Percentiles rank a stretch among this genome's conserved stretches.
Evolutionary conservation across 2,329 filamentous ascomycete species (phyloP).

Genomic region (Diplodia scrobiculata): DNA sequence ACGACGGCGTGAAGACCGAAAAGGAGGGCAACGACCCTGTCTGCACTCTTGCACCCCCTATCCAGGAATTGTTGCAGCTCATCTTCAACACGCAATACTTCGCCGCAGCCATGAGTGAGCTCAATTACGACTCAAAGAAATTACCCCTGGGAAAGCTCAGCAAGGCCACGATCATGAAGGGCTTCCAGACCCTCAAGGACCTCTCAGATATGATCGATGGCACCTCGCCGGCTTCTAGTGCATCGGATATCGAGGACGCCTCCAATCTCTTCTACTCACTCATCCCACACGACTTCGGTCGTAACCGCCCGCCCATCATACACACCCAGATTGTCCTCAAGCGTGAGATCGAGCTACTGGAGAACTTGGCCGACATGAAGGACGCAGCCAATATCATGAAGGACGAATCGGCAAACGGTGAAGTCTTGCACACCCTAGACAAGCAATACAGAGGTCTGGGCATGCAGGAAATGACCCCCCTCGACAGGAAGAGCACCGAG

Average conservation of each 20-base stretch:
- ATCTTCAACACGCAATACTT: conserved; percentile 83
- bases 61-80: conserved; percentile 72
- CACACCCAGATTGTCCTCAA: conserved; percentile 61
- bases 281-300: conserved; percentile 80
- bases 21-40: conserved; percentile 31
- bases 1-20: conserved; percentile 41
- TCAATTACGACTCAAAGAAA: conserved; percentile 75
- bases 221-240: conserved; percentile 47
- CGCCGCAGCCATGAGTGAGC: conserved; percentile 62
- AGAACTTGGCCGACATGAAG: conserved; percentile 83
- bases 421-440: conserved; percentile 66
- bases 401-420: conserved; percentile 52
- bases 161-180: conserved; percentile 72
- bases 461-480: conserved; percentile 73
- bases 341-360: conserved; percentile 75
- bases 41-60: conserved; percentile 53
- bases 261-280: conserved; percentile 79
- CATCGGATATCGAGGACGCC: conserved; percentile 59
- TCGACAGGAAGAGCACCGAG: conserved; percentile 63
- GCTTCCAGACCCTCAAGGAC: conserved; percentile 76
- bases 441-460: conserved; percentile 70
- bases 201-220: conserved; percentile 68
- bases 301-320: conserved; percentile 71
- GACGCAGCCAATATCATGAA: conserved; percentile 78
- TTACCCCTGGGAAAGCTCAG: conserved; percentile 82